These are phyloP conservation scores for Monosporozyma siamensis DNA, from an alignment of 805 yeast genomes.

Conservation along the genomic window DNA sequence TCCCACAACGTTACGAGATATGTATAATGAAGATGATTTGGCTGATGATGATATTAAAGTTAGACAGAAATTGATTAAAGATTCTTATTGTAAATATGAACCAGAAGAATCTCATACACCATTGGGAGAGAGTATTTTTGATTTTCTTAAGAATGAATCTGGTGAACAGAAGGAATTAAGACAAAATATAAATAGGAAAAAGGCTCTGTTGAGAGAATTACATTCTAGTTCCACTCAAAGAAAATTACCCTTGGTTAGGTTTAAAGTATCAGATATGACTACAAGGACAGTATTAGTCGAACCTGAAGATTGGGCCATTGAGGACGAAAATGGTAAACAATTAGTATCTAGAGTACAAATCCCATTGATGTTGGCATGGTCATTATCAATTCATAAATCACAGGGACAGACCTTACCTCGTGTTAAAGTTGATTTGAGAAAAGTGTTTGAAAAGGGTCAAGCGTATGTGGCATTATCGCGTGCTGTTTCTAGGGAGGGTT, in stretches of 20 bases:
- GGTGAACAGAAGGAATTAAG: constrained; percentile 22
- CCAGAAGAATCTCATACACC: constrained; percentile 8
- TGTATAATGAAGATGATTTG: constrained; percentile 9
- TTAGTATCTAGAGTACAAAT: constrained; percentile 69
- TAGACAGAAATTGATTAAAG: constrained; percentile 20
- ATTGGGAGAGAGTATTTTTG: constrained; percentile 42
- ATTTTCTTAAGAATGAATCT: constrained; percentile 31
- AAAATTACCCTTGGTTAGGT: constrained; percentile 69
- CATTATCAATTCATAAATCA: constrained; percentile 88
- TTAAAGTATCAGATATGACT: constrained; percentile 59
- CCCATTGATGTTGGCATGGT: constrained; percentile 93
- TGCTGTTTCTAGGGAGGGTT: constrained; percentile 73
- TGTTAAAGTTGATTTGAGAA: constrained; percentile 66
- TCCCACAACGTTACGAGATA: constrained; percentile 12
- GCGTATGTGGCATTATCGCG: constrained; percentile 93
- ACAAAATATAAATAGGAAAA: constrained; percentile 39
- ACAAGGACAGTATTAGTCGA: constrained; percentile 69
- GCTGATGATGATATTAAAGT: constrained; percentile 11
- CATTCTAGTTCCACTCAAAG: constrained; percentile 36
- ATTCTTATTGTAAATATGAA: constrained; percentile 14
- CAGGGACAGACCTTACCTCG: constrained; percentile 84
- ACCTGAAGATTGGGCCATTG: constrained; percentile 75
- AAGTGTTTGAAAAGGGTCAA: constrained; percentile 84
- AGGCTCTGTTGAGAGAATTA: constrained; percentile 34
- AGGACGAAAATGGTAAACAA: constrained; percentile 60